Evolutionary conservation across 2,329 filamentous ascomycete genomes (phyloP).

Genomic region (Botrytis galanthina): DNA sequence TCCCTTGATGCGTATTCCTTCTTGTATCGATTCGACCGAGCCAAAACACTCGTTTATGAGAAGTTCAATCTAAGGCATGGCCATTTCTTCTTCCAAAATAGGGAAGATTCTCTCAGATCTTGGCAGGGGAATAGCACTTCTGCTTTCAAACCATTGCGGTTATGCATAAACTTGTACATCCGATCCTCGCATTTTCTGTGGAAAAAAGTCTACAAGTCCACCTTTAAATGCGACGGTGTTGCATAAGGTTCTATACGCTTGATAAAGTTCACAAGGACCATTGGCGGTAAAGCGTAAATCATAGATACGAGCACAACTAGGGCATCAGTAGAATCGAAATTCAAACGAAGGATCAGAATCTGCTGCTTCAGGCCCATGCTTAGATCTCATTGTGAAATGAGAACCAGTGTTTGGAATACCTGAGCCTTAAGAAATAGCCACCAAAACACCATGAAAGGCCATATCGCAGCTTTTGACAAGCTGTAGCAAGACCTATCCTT

Average conservation of each 20-base stretch:
- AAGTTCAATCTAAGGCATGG: not conserved
- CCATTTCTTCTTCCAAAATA: not conserved
- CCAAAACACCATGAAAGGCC: not conserved
- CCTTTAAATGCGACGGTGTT: not conserved
- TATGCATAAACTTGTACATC: not conserved
- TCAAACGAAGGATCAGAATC: not conserved
- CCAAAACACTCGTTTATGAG: not conserved
- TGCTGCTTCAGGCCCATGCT: not conserved
- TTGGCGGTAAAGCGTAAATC: not conserved
- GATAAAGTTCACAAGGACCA: not conserved
- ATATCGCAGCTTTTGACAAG: not conserved
- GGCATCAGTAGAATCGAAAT: not conserved
- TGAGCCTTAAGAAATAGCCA: not conserved
- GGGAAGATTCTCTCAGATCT: not conserved
- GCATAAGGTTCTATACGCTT: not conserved
- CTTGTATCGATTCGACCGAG: not conserved
- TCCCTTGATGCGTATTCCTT: not conserved
- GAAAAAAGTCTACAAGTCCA: not conserved
- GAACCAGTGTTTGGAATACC: not conserved
- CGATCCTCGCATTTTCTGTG: not conserved
- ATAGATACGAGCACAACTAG: not conserved
- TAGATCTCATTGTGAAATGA: not conserved
- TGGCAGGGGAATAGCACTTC: not conserved
- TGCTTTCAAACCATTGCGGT: not conserved
- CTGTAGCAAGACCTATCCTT: not conserved